Percentiles rank a stretch among this genome's conserved stretches.
Evolutionary conservation across 495 filamentous ascomycete genomes (phyloP).

Genomic region (Penicillium mononematosum): DNA sequence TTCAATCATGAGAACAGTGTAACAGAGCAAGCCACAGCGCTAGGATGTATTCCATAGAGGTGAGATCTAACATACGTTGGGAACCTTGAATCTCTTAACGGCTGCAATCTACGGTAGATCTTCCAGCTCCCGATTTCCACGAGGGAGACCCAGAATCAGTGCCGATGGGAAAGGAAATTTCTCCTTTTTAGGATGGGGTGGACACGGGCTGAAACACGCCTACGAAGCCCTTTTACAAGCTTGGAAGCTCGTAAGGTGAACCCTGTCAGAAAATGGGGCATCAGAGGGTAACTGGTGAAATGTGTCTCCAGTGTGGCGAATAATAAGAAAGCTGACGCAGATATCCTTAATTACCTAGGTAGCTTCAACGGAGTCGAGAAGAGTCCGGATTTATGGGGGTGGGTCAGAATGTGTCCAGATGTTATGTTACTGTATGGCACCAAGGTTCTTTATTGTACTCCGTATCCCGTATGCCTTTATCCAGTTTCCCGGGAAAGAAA

Average conservation of each 20-base stretch:
- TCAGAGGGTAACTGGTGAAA: background rate
- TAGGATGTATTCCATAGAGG: background rate
- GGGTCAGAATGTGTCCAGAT: conserved; percentile 8
- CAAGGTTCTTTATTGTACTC: background rate
- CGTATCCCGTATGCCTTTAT: conserved; percentile 2
- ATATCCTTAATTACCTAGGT: conserved; percentile 5
- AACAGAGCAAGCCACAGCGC: background rate
- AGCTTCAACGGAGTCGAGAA: too few relatives aligned
- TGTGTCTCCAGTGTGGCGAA: conserved; percentile 12
- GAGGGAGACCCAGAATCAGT: conserved; percentile 8
- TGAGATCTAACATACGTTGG: background rate
- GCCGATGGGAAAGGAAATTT: background rate
- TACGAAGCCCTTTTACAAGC: conserved; percentile 1
- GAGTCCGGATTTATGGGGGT: conserved; percentile 7
- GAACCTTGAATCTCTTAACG: conserved; percentile 11
- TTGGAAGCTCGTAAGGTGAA: background rate
- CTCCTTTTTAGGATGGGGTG: conserved; percentile 4
- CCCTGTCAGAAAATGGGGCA: background rate
- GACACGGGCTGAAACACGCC: conserved; percentile 11
- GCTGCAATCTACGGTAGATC: conserved; percentile 7
- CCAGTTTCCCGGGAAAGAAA: conserved; percentile 25
- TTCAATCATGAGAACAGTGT: background rate
- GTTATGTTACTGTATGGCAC: background rate
- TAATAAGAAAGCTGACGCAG: conserved; percentile 4
- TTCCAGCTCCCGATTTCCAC: conserved; percentile 11